phyloP scores from a whole-genome alignment of 805 yeast genomes.

The Candida fluviatilis region DNA sequence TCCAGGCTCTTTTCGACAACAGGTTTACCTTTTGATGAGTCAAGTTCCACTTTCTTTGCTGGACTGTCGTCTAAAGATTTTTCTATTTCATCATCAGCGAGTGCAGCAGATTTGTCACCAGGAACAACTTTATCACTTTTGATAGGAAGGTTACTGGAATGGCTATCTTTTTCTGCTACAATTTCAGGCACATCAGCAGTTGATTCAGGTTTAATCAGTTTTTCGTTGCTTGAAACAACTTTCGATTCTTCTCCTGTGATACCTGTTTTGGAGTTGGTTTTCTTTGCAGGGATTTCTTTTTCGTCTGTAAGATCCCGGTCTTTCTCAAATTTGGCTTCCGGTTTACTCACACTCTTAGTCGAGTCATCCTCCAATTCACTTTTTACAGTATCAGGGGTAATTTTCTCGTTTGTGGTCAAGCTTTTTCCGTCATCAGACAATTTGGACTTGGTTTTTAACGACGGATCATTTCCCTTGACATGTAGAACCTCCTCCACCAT shows the following conservation, averaged over 20 bases:
- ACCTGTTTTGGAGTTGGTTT: too few species aligned
- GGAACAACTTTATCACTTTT: too few species aligned
- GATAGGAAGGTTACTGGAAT: too few species aligned
- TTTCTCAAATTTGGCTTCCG: neutral
- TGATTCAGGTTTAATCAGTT: too few species aligned
- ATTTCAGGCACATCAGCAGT: too few species aligned
- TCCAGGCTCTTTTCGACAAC: neutral
- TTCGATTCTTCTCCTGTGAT: too few species aligned
- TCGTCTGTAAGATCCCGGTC: too few species aligned
- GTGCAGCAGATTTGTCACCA: too few species aligned
- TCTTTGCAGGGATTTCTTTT: too few species aligned
- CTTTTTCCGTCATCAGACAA: slow-evolving; percentile 3
- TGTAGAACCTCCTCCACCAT: slow-evolving; percentile 46
- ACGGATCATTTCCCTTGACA: slow-evolving; percentile 2
- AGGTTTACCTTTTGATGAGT: too few species aligned
- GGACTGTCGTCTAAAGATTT: neutral
- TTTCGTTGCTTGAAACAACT: too few species aligned
- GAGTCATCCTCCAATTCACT: neutral
- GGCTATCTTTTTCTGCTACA: too few species aligned
- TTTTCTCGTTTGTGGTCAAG: neutral
- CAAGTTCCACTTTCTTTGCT: neutral
- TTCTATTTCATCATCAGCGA: neutral
- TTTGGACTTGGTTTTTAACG: slow-evolving; percentile 4
- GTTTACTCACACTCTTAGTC: neutral
- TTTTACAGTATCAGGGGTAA: neutral